phyloP scores from a whole-genome alignment of 495 filamentous ascomycete genomes.

The Lindgomyces ingoldianus region DNA sequence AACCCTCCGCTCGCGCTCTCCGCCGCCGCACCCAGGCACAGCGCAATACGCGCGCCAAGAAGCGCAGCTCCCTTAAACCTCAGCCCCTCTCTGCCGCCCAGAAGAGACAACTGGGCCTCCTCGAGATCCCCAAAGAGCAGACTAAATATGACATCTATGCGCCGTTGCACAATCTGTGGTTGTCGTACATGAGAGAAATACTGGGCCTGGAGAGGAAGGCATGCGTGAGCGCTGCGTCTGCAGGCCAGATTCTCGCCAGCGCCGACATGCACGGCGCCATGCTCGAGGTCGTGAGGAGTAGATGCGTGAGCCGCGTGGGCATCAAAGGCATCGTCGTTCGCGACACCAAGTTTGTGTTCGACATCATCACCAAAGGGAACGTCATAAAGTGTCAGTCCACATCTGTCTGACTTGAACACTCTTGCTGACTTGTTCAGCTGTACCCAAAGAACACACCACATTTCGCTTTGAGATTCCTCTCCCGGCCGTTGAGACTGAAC shows the following conservation, averaged over 20 bases:
- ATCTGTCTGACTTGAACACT: not conserved
- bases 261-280: slow-evolving; percentile 90
- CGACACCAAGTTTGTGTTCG: slow-evolving; percentile 84
- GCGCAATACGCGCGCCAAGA: slow-evolving; percentile 51
- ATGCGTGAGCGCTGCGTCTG: slow-evolving; percentile 53
- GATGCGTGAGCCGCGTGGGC: slow-evolving; percentile 79
- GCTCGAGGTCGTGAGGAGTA: slow-evolving; percentile 78
- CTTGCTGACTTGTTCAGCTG: slow-evolving; percentile 35
- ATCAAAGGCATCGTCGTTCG: slow-evolving; percentile 81
- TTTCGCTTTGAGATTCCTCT: slow-evolving; percentile 75
- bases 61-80: slow-evolving; percentile 59
- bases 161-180: slow-evolving; percentile 76
- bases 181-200: slow-evolving; percentile 77
- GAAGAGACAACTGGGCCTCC: slow-evolving; percentile 69
- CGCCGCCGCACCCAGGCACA: slow-evolving; percentile 62
- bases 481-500: slow-evolving; percentile 34
- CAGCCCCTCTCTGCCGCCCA: slow-evolving; percentile 77
- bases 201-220: slow-evolving; percentile 51
- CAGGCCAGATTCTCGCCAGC: slow-evolving; percentile 68
- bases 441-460: slow-evolving; percentile 87
- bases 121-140: slow-evolving; percentile 67
- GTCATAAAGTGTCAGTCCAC: slow-evolving; percentile 51
- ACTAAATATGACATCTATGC: slow-evolving; percentile 76
- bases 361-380: slow-evolving; percentile 68
- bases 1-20: slow-evolving; percentile 37